Percentiles rank a stretch among this genome's conserved stretches.
These are phyloP conservation scores for Arachnomyces sp. DNA, from an alignment of 2,329 filamentous ascomycete genomes.

Conservation along the genomic window DNA sequence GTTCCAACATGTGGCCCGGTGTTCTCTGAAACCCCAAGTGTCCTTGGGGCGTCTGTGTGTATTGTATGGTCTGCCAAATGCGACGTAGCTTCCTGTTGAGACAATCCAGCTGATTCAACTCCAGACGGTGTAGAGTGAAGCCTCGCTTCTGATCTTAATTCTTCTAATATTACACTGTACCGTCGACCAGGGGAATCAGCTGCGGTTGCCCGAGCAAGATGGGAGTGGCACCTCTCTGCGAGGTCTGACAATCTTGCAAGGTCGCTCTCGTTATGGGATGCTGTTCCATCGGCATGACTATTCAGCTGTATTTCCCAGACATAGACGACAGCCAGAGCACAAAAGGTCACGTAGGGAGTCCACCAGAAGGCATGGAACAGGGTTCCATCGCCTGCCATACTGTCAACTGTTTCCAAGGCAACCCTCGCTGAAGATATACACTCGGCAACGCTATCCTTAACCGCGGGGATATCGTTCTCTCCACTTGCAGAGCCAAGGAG, in stretches of 20 bases:
- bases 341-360: conserved; percentile 36
- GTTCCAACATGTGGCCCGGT: no score
- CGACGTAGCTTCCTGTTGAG: no score
- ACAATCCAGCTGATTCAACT: no score
- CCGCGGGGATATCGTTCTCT: background rate
- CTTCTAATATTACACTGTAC: conserved; percentile 47
- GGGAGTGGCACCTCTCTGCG: conserved; percentile 41
- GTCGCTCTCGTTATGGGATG: conserved; percentile 5
- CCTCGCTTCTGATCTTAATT: conserved; percentile 36
- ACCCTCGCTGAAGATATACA: conserved; percentile 17
- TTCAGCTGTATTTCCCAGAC: conserved; percentile 45
- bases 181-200: conserved; percentile 39
- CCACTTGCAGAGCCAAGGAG: conserved; percentile 13
- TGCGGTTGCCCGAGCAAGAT: conserved; percentile 33
- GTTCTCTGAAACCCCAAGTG: no score
- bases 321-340: conserved; percentile 46
- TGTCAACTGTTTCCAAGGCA: conserved; percentile 14
- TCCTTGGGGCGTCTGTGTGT: no score
- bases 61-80: no score
- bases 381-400: conserved; percentile 14
- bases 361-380: conserved; percentile 22
- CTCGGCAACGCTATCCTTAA: conserved; percentile 11
- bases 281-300: conserved; percentile 1
- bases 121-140: no score
- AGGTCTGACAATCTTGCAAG: conserved; percentile 28